Conservation (phyloP, 2,329 filamentous ascomycete species). For the Cladorrhinum sp. region DNA sequence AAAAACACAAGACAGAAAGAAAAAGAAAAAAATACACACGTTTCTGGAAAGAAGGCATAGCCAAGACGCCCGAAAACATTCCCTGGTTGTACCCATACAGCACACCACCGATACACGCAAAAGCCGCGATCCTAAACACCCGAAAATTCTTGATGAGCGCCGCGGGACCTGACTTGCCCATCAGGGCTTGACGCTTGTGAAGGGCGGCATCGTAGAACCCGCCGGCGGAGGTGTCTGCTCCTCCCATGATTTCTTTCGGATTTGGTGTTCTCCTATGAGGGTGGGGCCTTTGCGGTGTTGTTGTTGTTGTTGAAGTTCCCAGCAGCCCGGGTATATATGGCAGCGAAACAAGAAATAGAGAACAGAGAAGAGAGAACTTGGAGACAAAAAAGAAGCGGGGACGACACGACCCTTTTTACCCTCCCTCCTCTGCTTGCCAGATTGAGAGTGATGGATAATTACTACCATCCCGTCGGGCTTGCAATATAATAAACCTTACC, state of each 20-base stretch:
- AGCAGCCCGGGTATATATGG: neutral
- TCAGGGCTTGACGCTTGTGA: slow-evolving; percentile 49
- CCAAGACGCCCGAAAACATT: slow-evolving; percentile 68
- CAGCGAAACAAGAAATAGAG: neutral
- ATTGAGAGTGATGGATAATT: neutral
- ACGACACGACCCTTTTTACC: neutral
- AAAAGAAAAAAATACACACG: slow-evolving; percentile 37
- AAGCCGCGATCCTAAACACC: slow-evolving; percentile 58
- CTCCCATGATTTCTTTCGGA: slow-evolving; percentile 42
- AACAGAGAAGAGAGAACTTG: neutral
- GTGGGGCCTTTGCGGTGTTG: too few relatives aligned
- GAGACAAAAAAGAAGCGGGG: neutral
- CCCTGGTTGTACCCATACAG: slow-evolving; percentile 74
- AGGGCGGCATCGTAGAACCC: slow-evolving; percentile 51
- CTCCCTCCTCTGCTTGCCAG: neutral
- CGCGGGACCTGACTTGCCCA: slow-evolving; percentile 50
- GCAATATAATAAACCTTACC: neutral
- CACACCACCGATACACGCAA: slow-evolving; percentile 61
- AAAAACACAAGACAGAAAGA: neutral
- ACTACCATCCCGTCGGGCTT: neutral
- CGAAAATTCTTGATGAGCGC: slow-evolving; percentile 59
- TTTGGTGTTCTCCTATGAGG: too few relatives aligned
- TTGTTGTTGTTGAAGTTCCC: neutral
- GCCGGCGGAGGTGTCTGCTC: slow-evolving; percentile 31
- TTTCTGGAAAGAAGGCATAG: slow-evolving; percentile 52